Base-by-base conservation (phyloP, 441 rosid species). In the Erysimum cheiri region DNA sequence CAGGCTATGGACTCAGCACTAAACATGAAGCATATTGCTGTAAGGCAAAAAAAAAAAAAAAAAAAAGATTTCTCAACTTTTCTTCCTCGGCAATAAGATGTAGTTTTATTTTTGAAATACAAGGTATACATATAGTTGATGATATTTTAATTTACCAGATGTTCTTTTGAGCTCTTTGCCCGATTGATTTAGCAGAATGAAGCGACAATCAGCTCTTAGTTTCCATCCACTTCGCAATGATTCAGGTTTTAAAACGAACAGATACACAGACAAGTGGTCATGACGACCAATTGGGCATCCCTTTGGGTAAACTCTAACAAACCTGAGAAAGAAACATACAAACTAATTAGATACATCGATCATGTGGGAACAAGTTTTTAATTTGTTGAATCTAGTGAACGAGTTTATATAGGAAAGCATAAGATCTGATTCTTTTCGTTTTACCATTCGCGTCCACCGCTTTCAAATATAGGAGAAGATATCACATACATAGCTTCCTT, bases 191-290 rank as follows among this genome's bases (percentile, higher is more conserved):
- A 26, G 48, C 39, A 69, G 1, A 47, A 58, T 47, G 36, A 69
- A 58, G 5, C 10, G 4, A 48, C 0, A 47, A 26, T 3, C 47
- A 26, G 58, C 65, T 58, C 28, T 35, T 5, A 22, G 48, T 47
- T 12, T 69, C 73, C 73, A 69, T 58, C 73, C 48, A 57, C 48
- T 19, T 46, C 50, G 12, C 12, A 35, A 39, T 26, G 57, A 33
- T 46, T 28, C 12, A 35, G 58, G 57, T 15, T 8, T 46, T 10
- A 8, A 12, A 48, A 12, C 73, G 13, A 5, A 2, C 8, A 69
- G 59, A 47, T 2, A 47, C 11, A 69, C 8, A 26, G 59, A 17
- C 39, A 22, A 22, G 24, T 22, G 24, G 24, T 22, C 24, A 22
- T 22, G 24, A 22, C 24, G 24, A 22, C 24, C 24, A 22, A 22